Evolutionary conservation across 345 rosid species (phyloP), one percentile per base, ranked within the genome.

Genomic region (Nasturtium officinale): DNA sequence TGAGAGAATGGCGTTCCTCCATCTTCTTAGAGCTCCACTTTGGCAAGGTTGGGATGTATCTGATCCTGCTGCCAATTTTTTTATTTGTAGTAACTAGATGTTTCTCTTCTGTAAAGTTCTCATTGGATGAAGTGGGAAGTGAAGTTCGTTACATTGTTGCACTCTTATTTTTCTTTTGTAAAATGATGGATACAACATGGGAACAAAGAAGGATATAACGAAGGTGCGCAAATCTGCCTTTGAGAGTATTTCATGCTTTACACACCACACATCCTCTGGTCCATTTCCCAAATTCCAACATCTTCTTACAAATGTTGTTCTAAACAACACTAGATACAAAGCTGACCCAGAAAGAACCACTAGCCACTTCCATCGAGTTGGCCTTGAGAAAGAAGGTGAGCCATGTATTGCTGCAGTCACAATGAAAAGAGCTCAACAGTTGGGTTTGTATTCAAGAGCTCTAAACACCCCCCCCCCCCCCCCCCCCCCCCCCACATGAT

Each of bases 351-450:
- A n/a, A n/a, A 1, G 15, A 28, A 21, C 37, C 32, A 11, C 78
- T 85, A 89, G 64, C 89, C 92, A 67, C 83, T 86, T 74, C 92
- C 96, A 73, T 93, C 90, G 13, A 93, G 90, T 62, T 89, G 87
- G 28, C 92, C 97, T 38, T 78, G 87, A 63, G 98, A 90, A 64
- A 93, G 98, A 67, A 93, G 91, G 69, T 93, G 94, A 23, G 96
- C 97, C 94, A 82, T 84, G 82, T 86, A 90, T 84, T 89, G 91
- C 98, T 90, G 91, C 87, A 82, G 77, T 30, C 61, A 72, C 58
- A 42, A 55, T 35, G 15, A 54, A 67, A 42, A 30, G 25, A 23
- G 25, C 25, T 23, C 25, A 23, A 23, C 1, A 23, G 25, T 23
- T 23, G 25, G 25, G 2, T 23, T 23, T 23, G 25, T 23, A 23